Evolutionary conservation across 108 stramenopile species (phyloP), one percentile per base, ranked within the genome.

Genomic region (Poteriospumella lacustris): DNA sequence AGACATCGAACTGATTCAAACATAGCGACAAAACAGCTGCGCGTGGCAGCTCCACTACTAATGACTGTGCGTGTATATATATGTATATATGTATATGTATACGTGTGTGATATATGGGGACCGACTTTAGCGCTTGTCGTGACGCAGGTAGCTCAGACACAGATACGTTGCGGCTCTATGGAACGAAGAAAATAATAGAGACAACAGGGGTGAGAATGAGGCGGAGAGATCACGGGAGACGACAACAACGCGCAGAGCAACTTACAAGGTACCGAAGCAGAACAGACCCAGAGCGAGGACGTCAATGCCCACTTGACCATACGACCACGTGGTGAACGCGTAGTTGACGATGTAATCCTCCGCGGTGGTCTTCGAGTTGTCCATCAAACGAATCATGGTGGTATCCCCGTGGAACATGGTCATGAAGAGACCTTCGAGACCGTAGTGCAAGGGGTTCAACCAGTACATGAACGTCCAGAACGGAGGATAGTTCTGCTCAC

Each of bases 371-470:
- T 19, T 64, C 29, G 29, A 34, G 60, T 34, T 34, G 36, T 64
- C 60, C 31, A 24, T 9, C 9, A 24, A 33, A 12, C n/a, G 12
- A 3, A 70, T n/a, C 40, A 5, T 43, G 5, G 88, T 88, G n/a
- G 15, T 19, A 67, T 78, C 62, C 33, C 58, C 62, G n/a, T 41
- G 34, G 79, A 56, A 79, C 70, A 43, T 38, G 42, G 79, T 73
- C 42, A 75, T 44, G 33, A 79, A 38, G 19, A 79, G 70, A n/a
- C 79, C 79, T 28, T 79, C 69, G 5, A 79, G 68, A 0, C 24
- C 79, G 26, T 79, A 69, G 39, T 79, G 68, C 39, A 79, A 73
- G n/a, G 79, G 79, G 28, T 68, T 69, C 0, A 79, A 26, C 68
- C 68, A 68, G 40, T 69, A 79, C 44, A 79, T 24, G 44, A 79